A percentile compares a stretch with the other conserved stretches of the same genome.
phyloP scores from a whole-genome alignment of 441 rosid species.

The Macaranga tanarius region DNA sequence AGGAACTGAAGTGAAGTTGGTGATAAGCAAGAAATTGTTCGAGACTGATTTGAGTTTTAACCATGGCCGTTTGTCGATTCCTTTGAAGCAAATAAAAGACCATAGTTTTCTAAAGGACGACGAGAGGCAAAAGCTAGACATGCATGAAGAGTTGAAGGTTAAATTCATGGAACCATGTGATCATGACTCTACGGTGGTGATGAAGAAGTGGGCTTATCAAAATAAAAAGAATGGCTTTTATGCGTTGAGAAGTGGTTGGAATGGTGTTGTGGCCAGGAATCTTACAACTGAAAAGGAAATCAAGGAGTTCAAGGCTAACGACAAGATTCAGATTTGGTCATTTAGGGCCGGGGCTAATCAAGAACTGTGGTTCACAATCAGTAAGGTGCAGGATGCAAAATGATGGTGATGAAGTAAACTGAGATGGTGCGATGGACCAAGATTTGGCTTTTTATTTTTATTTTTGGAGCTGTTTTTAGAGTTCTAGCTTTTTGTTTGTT shows the following conservation, averaged over 20 bases:
- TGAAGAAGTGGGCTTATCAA: conserved; percentile 4
- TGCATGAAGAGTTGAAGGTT: background rate
- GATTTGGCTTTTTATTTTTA: too few relatives aligned
- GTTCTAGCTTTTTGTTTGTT: too few relatives aligned
- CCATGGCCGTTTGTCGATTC: conserved; percentile 5
- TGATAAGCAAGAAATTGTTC: conserved; percentile 3
- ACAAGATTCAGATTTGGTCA: conserved; percentile 4
- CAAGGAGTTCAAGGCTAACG: background rate
- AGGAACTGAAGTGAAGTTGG: background rate
- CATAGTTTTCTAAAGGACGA: background rate
- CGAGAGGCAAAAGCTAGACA: background rate
- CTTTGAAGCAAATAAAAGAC: background rate
- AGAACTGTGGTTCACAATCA: conserved; percentile 7
- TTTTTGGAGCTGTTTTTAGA: too few relatives aligned
- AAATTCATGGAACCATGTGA: conserved; percentile 10
- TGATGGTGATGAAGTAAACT: background rate
- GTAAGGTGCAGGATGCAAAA: background rate
- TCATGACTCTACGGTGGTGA: background rate
- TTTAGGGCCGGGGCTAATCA: background rate
- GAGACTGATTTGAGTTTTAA: background rate
- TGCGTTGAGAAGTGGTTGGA: background rate
- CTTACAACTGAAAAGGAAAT: too few relatives aligned
- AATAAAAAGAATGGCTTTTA: background rate
- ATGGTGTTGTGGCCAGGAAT: background rate
- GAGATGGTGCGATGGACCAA: background rate